Conservation (phyloP, 768 basidiomycete genomes). For the Lactarius tabidus region DNA sequence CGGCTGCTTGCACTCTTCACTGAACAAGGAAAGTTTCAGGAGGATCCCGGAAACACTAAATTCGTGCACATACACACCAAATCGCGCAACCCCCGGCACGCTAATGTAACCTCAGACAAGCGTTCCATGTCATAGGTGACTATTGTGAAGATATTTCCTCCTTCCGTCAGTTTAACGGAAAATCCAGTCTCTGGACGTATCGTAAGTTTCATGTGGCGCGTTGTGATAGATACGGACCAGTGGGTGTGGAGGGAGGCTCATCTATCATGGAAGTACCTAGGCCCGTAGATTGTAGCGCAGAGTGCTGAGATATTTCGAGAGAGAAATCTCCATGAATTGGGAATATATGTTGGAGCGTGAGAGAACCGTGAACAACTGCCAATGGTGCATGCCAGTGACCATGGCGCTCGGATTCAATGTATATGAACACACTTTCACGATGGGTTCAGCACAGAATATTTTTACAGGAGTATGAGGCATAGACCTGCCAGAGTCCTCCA, state of each 20-base stretch:
- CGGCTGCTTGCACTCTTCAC: background rate
- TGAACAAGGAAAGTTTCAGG: background rate
- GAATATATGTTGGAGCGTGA: constrained; percentile 21
- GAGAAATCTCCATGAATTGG: constrained; percentile 19
- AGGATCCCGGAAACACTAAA: background rate
- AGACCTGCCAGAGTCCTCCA: constrained; percentile 15
- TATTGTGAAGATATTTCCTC: constrained; percentile 4
- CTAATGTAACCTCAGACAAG: constrained; percentile 11
- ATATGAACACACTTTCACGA: constrained; percentile 16
- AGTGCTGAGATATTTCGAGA: constrained; percentile 21
- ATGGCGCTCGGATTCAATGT: constrained; percentile 4
- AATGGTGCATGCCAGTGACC: too few relatives aligned
- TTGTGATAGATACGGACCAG: constrained; percentile 9
- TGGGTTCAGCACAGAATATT: background rate
- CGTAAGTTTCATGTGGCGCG: background rate
- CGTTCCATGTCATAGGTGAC: constrained; percentile 16
- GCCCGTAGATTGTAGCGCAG: background rate
- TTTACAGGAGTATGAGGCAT: background rate
- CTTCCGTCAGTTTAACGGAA: constrained; percentile 10
- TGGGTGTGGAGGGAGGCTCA: background rate
- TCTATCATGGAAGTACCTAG: background rate
- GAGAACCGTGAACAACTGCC: background rate
- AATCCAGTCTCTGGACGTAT: constrained; percentile 12
- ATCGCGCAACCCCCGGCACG: constrained; percentile 20
- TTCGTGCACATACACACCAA: constrained; percentile 12